Percentiles rank a stretch among this genome's conserved stretches.
Evolutionary conservation across 2,329 filamentous ascomycete species (phyloP).

Genomic region (Microcyclospora tardicrescens): DNA sequence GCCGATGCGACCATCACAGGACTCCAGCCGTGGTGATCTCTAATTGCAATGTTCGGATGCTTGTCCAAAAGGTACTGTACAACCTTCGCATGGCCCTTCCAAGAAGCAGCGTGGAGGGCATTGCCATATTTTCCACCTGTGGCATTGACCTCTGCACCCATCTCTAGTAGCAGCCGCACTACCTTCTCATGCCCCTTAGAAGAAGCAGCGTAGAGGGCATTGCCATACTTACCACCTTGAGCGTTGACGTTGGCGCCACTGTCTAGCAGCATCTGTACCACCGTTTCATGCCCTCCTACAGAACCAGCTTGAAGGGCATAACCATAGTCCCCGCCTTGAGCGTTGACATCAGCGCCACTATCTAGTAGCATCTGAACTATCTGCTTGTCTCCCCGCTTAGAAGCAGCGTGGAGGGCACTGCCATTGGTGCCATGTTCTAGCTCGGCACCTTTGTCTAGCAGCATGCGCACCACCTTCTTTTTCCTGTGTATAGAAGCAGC

Average conservation of each 20-base stretch:
- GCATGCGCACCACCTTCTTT: constrained; percentile 7
- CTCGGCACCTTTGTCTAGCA: constrained; percentile 7
- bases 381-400: constrained; percentile 1
- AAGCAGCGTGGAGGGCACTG: constrained; percentile 2
- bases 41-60: too few relatives aligned
- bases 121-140: constrained; percentile 4
- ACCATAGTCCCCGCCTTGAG: constrained; percentile 1
- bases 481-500: constrained; percentile 3
- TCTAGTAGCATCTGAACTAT: constrained; percentile 8
- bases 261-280: constrained; percentile 7
- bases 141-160: constrained; percentile 12
- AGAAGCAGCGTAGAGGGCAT: constrained; percentile 2
- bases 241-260: constrained; percentile 7
- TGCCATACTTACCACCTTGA: constrained; percentile 1
- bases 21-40: too few relatives aligned
- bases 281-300: background rate
- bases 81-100: constrained; percentile 2
- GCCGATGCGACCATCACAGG: too few relatives aligned
- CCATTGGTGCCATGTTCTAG: constrained; percentile 3
- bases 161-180: constrained; percentile 9
- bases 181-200: constrained; percentile 2
- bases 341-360: constrained; percentile 7
- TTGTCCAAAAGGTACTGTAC: constrained; percentile 9
- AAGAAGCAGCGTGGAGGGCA: constrained; percentile 1
- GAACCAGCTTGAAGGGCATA: constrained; percentile 2